Evolutionary conservation across 345 rosid genomes (phyloP), one percentile per base, ranked within the genome.

Genomic region (Salix dunnii): DNA sequence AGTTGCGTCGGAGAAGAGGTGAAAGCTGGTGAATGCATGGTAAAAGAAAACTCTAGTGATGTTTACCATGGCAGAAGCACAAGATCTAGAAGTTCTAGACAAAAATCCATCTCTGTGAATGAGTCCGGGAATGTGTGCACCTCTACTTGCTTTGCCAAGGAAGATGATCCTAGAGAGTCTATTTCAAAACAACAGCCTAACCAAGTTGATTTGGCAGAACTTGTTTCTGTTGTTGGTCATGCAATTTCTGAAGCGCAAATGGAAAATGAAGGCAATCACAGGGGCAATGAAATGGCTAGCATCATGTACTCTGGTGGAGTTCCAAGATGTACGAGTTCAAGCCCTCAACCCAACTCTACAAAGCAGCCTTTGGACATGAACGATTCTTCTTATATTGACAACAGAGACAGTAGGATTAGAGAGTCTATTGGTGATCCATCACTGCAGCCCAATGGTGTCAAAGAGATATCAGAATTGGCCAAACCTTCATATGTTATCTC

Each of bases 261-360:
- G 68, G 86, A 77, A 76, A 78, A 83, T 46, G 63, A 27, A 30
- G 82, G 51, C 72, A 78, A 79, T 78, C 73, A 73, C 68, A 73
- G 30, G 78, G 64, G 76, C 71, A 80, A 77, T 74, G 80, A 77
- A 75, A 83, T 74, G 79, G 72, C 68, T 72, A 82, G 68, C 71
- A 78, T 38, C 66, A 70, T 77, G 42, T 66, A 60, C 75, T 71
- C 68, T 51, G 85, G 84, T 64, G 83, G 81, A 74, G 77, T 78
- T 74, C 73, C 80, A 76, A 78, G 86, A 76, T 79, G 82, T 74
- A 74, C 72, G 83, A 83, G 78, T 83, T 81, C 76, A 63, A 51
- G 74, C 49, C 75, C 66, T 65, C 76, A 43, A 73, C 46, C 70
- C 63, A 80, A 74, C 74, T 67, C 75, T 74, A 55, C 64, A 60